Evolutionary conservation across 768 basidiomycete genomes (phyloP), one percentile per base, ranked within the genome.

Genomic region (Boletellus sp.): DNA sequence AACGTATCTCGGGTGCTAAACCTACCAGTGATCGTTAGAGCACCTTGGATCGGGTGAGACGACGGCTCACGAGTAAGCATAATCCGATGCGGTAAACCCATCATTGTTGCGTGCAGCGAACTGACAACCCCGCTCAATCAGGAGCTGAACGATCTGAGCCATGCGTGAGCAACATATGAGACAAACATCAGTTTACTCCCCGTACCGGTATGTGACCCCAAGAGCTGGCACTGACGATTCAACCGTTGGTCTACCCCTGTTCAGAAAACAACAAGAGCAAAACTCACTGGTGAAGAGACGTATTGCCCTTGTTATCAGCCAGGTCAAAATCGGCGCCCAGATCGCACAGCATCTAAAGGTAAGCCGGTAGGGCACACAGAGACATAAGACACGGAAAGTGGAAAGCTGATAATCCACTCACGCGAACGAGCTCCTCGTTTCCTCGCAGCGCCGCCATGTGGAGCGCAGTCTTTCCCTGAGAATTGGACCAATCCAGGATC

Each of bases 401-500:
- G 50, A 53, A 56, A 31, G 41, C 33, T 49, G 44, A 34, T 48
- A 48, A 58, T 32, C 22, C 37, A 77, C 83, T 56, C 62, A 94
- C 92, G 60, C 87, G 75, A 51, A 90, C 92, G 50, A 95, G 83
- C 49, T 88, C 87, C 58, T 93, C 88, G 57, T 94, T 94, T 23
- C 94, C 94, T 51, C 88, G 90, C 47, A 90, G 72, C 42, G 94
- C 81, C 7, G 91, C 90, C 52, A 91, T 78, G 68, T 96, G 94
- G 10, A 96, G 74, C 2, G 93, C 87, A 1, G 94, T 96, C 70
- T 84, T 95, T 16, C 94, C 94, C 35, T 89, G 84, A 6, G 78
- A 72, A 66, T 96, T 94, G 36, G 90, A 87, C 94, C 94, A 96
- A 65, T 97, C 93, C 39, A 94, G 74, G 51, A 90, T 83, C 68